phyloP scores from a whole-genome alignment of 208 protist species.

The Leishmania major region DNA sequence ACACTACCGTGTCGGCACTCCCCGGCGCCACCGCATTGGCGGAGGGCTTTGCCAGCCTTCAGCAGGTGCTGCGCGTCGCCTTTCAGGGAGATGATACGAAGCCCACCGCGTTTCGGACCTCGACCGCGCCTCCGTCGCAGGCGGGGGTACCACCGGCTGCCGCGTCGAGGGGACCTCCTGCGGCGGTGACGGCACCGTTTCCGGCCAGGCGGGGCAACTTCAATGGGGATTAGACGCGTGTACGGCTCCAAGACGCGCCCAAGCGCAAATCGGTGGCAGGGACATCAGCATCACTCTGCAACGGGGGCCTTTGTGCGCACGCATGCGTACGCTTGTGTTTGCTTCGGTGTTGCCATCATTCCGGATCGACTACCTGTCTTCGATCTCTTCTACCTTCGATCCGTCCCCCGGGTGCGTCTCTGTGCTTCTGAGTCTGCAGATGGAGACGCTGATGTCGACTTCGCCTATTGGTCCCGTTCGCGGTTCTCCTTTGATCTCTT shows the following conservation, averaged over 20 bases:
- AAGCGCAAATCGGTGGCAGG: background rate
- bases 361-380: background rate
- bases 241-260: background rate
- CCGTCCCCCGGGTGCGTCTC: background rate
- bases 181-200: too few species aligned
- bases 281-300: background rate
- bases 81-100: constrained; percentile 16
- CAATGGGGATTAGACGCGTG: constrained; percentile 1
- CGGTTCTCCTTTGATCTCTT: constrained; percentile 17
- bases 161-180: background rate
- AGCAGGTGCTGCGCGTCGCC: constrained; percentile 28
- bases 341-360: background rate
- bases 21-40: constrained; percentile 28
- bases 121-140: constrained; percentile 4
- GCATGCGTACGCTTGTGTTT: background rate
- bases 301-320: background rate
- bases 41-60: constrained; percentile 42
- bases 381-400: background rate
- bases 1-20: constrained; percentile 9
- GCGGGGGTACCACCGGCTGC: background rate
- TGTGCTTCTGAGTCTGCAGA: background rate
- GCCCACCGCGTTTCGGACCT: background rate
- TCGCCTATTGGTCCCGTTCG: background rate
- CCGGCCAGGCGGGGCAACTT: background rate
- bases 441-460: background rate